A percentile compares a stretch with the other conserved stretches of the same genome.
Conservation (phyloP, 2,329 filamentous ascomycete genomes). For the Arachnomyces sp. region DNA sequence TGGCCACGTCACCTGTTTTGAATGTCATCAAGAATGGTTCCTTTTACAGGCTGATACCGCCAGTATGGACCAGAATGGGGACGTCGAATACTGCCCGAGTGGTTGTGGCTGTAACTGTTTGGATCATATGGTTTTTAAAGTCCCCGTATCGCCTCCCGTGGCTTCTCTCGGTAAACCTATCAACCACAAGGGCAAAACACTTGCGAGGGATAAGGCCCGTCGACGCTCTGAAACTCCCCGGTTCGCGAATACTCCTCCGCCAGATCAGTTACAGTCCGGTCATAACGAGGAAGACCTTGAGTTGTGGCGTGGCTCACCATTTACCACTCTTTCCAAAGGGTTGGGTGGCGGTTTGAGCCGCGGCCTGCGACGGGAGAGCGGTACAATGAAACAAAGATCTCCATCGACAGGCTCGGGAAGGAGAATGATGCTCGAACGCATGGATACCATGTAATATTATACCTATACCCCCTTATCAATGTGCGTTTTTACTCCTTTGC, state of each 20-base stretch:
- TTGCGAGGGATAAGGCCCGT: neutral
- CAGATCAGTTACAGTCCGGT: constrained; percentile 3
- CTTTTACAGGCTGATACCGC: constrained; percentile 13
- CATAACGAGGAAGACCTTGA: constrained; percentile 29
- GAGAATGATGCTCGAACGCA: constrained; percentile 3
- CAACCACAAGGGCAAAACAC: neutral
- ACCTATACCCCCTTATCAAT: too few species aligned
- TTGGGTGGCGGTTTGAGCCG: constrained; percentile 35
- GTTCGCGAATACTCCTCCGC: neutral
- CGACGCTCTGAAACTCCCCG: neutral
- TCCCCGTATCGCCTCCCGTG: constrained; percentile 21
- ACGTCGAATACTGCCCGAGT: constrained; percentile 32
- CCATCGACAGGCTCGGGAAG: neutral
- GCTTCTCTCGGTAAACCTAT: neutral
- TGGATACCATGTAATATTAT: constrained; percentile 4
- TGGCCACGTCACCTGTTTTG: constrained; percentile 40
- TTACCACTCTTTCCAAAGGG: constrained; percentile 33
- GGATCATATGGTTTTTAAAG: constrained; percentile 26
- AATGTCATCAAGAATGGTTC: constrained; percentile 38
- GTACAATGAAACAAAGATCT: constrained; percentile 18
- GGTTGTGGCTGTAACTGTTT: constrained; percentile 42
- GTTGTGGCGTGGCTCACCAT: constrained; percentile 29
- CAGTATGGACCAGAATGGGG: constrained; percentile 7
- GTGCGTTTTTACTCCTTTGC: too few species aligned
- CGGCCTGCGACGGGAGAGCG: constrained; percentile 27